phyloP scores from a whole-genome alignment of 1,284 basidiomycete genomes.

The Fomitiporia mediterranea region DNA sequence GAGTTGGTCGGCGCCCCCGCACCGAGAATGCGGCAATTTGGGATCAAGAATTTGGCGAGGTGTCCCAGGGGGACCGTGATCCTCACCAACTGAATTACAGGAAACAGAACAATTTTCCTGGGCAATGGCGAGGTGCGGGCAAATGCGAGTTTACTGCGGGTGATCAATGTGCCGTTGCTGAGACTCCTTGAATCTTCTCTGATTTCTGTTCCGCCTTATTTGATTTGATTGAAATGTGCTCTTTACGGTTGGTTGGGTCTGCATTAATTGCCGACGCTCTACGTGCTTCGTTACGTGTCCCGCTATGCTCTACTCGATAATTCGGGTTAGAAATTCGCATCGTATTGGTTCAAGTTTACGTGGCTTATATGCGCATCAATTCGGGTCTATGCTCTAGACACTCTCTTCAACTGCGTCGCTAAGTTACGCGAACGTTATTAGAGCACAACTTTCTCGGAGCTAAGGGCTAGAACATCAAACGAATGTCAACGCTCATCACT shows the following conservation, averaged over 20 bases:
- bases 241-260: background rate
- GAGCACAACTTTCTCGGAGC: background rate
- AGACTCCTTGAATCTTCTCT: background rate
- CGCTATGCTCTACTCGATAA: background rate
- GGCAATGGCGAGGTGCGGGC: background rate
- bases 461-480: too few species aligned
- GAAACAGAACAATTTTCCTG: background rate
- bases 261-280: background rate
- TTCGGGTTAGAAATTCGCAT: background rate
- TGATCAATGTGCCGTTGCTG: too few species aligned
- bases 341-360: background rate
- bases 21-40: background rate
- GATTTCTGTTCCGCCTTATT: background rate
- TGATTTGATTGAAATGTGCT: background rate
- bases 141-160: background rate
- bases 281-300: background rate
- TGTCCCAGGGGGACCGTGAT: slow-evolving; percentile 1
- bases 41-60: background rate
- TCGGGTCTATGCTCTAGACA: background rate
- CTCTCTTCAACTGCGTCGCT: background rate
- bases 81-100: background rate
- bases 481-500: too few species aligned
- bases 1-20: background rate
- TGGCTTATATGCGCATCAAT: too few species aligned
- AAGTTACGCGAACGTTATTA: background rate